A percentile compares a stretch with the other conserved stretches of the same genome.
phyloP scores from a whole-genome alignment of 345 rosid genomes.

The Dipteronia sinensis region DNA sequence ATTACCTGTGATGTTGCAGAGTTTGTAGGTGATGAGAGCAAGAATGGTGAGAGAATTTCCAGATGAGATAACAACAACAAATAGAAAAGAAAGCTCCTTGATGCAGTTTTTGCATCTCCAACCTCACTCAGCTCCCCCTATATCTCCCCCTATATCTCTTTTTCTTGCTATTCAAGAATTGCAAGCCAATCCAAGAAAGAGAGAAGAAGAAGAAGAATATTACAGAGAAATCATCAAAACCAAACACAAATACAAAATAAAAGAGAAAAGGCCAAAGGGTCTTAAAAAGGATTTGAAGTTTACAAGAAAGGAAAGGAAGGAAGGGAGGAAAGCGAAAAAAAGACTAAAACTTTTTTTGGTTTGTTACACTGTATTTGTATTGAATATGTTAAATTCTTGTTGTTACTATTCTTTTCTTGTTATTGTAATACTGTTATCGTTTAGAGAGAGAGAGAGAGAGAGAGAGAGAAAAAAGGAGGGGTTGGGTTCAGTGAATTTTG shows the following conservation, averaged over 20 bases:
- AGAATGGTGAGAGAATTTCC: neutral
- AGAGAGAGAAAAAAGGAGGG: neutral
- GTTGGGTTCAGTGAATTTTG: slow-evolving; percentile 34
- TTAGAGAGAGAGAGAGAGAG: neutral
- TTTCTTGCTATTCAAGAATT: neutral
- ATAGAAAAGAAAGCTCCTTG: neutral
- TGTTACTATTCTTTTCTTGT: neutral
- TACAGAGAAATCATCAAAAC: neutral
- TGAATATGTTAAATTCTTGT: neutral
- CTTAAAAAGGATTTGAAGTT: neutral
- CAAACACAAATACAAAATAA: neutral
- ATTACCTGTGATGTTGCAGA: slow-evolving; percentile 7
- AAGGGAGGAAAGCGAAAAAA: neutral
- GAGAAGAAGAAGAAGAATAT: neutral
- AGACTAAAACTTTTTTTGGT: neutral
- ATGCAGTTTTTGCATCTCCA: slow-evolving; percentile 16
- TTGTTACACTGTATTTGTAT: slow-evolving; percentile 12
- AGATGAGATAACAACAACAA: neutral
- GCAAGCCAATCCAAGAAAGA: neutral
- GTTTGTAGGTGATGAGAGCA: slow-evolving; percentile 7
- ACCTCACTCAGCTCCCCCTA: neutral
- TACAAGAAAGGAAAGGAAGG: slow-evolving; percentile 16
- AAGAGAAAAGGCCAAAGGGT: neutral
- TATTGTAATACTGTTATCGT: neutral
- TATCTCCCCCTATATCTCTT: neutral